These are phyloP conservation scores for Saccharomycopsis oosterbeekiorum DNA, from an alignment of 805 yeast species.

Conservation along the genomic window DNA sequence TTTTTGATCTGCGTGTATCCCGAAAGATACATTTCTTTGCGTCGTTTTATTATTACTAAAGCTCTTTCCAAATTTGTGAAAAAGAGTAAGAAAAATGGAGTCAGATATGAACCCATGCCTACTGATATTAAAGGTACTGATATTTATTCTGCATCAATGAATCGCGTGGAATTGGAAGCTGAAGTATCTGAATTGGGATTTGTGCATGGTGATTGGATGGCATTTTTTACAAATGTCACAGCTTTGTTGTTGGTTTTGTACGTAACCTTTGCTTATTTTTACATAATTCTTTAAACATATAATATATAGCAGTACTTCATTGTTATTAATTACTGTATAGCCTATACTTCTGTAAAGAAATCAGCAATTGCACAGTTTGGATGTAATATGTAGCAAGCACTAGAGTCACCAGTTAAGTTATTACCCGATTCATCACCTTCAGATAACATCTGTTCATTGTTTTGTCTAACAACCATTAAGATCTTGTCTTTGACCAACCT, in stretches of 20 bases:
- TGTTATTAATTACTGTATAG: background rate
- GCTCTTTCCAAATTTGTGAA: background rate
- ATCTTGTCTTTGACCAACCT: conserved; percentile 78
- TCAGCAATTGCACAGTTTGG: conserved; percentile 81
- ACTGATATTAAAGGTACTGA: background rate
- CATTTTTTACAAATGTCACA: background rate
- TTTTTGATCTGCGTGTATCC: background rate
- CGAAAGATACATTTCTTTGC: background rate
- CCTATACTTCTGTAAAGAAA: conserved; percentile 22
- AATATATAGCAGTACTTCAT: background rate
- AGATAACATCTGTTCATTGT: conserved; percentile 14
- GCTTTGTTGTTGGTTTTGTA: background rate
- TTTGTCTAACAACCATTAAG: conserved; percentile 53
- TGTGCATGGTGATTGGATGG: background rate
- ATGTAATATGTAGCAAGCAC: conserved; percentile 44
- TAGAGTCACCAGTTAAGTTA: conserved; percentile 25
- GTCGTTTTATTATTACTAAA: background rate
- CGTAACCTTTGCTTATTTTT: background rate
- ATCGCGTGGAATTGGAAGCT: background rate
- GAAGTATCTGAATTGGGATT: background rate
- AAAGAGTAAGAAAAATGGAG: background rate
- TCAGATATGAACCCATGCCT: background rate
- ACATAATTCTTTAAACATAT: background rate
- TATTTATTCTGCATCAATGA: background rate
- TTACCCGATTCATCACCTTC: conserved; percentile 32